Evolutionary conservation across 805 yeast species (phyloP).

Genomic region (Myxozyma melibiosi): DNA sequence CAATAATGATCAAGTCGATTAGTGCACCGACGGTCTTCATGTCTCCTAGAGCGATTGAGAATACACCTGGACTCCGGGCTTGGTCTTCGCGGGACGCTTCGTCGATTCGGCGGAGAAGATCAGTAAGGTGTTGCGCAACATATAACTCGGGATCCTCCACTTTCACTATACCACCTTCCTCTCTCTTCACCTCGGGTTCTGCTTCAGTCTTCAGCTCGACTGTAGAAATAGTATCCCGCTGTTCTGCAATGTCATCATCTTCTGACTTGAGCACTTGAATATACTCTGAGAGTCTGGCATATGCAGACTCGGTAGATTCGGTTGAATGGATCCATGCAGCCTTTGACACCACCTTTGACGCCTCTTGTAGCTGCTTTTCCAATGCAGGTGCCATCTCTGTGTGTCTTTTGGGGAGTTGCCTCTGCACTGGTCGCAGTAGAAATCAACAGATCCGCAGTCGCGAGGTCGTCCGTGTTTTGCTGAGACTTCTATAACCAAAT

Average conservation of each 20-base stretch:
- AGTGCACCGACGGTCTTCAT: constrained; percentile 71
- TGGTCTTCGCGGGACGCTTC: constrained; percentile 25
- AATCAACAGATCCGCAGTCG: too few species aligned
- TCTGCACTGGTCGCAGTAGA: background rate
- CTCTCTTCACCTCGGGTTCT: background rate
- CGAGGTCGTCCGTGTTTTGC: too few species aligned
- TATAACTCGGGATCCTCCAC: constrained; percentile 9
- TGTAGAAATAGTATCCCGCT: background rate
- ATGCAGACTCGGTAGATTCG: background rate
- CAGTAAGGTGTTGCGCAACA: constrained; percentile 10
- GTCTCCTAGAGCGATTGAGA: constrained; percentile 78
- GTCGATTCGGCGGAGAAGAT: constrained; percentile 14
- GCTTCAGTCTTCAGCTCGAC: background rate
- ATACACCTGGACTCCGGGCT: constrained; percentile 33
- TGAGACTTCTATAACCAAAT: background rate
- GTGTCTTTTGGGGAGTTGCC: background rate
- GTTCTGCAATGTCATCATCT: background rate
- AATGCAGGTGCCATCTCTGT: constrained; percentile 4
- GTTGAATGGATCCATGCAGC: constrained; percentile 11
- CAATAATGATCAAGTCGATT: constrained; percentile 63
- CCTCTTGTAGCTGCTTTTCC: constrained; percentile 2
- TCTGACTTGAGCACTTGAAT: background rate
- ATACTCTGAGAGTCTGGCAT: background rate
- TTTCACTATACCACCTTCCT: background rate
- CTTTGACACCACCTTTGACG: constrained; percentile 3